Conservation (phyloP, 192 early-diverging fungal species). For the Umbelopsis ramanniana region DNA sequence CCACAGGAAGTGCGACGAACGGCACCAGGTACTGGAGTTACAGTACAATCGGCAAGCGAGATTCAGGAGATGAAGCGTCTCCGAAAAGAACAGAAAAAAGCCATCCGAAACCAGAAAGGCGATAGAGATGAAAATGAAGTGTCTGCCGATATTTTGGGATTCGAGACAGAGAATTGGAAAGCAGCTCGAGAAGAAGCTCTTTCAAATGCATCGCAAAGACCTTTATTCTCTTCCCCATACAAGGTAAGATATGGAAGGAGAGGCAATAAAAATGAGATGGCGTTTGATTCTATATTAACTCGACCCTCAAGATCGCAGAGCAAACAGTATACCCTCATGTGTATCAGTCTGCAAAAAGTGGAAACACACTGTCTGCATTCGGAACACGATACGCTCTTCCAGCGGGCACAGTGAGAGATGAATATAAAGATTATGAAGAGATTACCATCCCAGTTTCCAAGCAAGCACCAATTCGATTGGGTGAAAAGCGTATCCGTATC, state of each 20-base stretch:
- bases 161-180: slow-evolving; percentile 64
- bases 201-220: slow-evolving; percentile 42
- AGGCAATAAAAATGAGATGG: slow-evolving; percentile 1
- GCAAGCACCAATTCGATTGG: slow-evolving; percentile 62
- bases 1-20: slow-evolving; percentile 45
- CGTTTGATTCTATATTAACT: neutral
- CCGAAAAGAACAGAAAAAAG: slow-evolving; percentile 72
- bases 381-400: slow-evolving; percentile 84
- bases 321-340: slow-evolving; percentile 77
- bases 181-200: slow-evolving; percentile 68
- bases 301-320: slow-evolving; percentile 14
- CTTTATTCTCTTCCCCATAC: slow-evolving; percentile 45
- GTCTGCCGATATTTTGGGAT: slow-evolving; percentile 67
- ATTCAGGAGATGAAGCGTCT: slow-evolving; percentile 59
- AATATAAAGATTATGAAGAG: slow-evolving; percentile 87
- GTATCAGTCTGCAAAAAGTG: slow-evolving; percentile 71
- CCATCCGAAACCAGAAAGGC: slow-evolving; percentile 20
- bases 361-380: slow-evolving; percentile 75
- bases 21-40: slow-evolving; percentile 65
- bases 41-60: slow-evolving; percentile 65
- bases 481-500: slow-evolving; percentile 71
- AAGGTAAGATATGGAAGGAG: slow-evolving; percentile 24
- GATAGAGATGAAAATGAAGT: slow-evolving; percentile 47
- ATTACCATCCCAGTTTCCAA: slow-evolving; percentile 84
- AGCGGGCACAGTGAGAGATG: slow-evolving; percentile 70